Percentiles rank a stretch among this genome's conserved stretches.
These are phyloP conservation scores for Aspergillus felis DNA, from an alignment of 2,329 filamentous ascomycete genomes.

Conservation along the genomic window DNA sequence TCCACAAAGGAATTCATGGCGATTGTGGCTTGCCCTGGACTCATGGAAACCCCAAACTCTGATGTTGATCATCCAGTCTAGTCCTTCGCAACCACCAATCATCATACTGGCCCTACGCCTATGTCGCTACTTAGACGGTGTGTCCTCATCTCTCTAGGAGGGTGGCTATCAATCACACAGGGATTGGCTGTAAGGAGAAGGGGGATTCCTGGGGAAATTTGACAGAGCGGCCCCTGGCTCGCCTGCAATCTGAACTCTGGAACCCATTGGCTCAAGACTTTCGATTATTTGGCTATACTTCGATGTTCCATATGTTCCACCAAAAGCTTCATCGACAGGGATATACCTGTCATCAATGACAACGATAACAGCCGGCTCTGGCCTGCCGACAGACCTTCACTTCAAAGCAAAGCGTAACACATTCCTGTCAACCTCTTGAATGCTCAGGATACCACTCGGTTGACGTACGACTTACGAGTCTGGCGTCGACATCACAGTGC, in stretches of 20 bases:
- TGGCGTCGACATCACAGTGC: neutral
- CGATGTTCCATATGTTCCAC: neutral
- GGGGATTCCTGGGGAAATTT: neutral
- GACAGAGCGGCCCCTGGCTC: neutral
- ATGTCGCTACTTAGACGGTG: neutral
- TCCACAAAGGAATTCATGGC: neutral
- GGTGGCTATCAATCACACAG: neutral
- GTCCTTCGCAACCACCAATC: neutral
- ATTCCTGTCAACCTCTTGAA: neutral
- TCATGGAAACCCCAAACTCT: constrained; percentile 17
- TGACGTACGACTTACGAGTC: no score
- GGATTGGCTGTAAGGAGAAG: neutral
- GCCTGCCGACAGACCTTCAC: neutral
- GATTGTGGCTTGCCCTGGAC: constrained; percentile 7
- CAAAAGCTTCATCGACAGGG: neutral
- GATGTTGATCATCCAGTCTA: constrained; percentile 19
- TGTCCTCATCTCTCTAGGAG: neutral
- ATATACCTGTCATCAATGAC: neutral
- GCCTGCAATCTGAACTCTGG: neutral
- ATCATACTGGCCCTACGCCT: neutral
- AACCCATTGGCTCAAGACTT: neutral
- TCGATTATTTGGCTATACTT: neutral
- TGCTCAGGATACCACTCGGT: neutral
- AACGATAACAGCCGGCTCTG: neutral
- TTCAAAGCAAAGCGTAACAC: neutral